Conservation (phyloP, 768 basidiomycete species). For the Tubosaeta sp. region DNA sequence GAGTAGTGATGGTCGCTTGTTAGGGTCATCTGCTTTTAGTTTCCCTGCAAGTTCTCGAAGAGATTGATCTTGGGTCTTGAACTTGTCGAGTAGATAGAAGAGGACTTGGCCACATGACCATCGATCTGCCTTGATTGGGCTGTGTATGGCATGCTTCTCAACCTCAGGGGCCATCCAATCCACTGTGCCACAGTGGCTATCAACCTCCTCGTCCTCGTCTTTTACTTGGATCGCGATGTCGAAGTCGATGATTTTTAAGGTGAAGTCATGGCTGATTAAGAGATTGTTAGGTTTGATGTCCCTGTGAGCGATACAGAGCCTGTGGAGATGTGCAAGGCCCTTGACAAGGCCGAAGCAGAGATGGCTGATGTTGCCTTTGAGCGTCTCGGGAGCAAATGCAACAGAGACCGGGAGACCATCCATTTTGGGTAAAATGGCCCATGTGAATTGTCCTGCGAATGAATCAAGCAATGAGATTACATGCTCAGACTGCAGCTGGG, state of each 20-base stretch:
- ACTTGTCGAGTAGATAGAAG: background rate
- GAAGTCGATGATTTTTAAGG: background rate
- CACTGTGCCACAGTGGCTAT: background rate
- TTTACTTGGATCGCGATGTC: background rate
- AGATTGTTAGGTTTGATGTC: background rate
- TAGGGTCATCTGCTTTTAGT: no score
- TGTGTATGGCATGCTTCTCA: background rate
- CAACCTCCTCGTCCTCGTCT: background rate
- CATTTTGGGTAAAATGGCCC: background rate
- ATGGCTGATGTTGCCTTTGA: background rate
- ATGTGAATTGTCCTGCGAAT: background rate
- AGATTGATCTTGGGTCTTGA: no score
- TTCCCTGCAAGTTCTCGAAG: no score
- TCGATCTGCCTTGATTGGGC: background rate
- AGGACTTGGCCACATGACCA: background rate
- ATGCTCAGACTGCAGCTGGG: background rate
- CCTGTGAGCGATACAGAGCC: background rate
- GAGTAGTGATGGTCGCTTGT: no score
- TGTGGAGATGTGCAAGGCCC: no score
- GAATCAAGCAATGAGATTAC: background rate
- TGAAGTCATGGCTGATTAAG: background rate
- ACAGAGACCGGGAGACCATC: background rate
- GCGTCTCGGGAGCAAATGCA: background rate
- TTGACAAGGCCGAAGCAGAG: background rate
- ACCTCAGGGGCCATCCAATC: background rate